phyloP scores from a whole-genome alignment of 2,329 filamentous ascomycete species.

The Penicillium sp. region DNA sequence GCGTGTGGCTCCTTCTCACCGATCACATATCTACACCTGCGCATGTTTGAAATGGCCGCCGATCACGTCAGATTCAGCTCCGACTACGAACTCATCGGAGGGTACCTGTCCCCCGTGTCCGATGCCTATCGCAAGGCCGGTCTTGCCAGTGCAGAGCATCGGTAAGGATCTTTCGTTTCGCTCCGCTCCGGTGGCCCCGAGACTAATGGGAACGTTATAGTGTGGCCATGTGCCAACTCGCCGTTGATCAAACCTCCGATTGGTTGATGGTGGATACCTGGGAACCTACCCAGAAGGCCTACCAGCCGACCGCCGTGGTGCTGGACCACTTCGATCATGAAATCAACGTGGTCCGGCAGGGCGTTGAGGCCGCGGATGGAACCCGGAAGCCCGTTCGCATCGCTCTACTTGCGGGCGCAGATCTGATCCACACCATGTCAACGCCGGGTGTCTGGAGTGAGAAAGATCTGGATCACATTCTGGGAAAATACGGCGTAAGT shows the following conservation, averaged over 20 bases:
- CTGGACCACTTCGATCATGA: constrained; percentile 90
- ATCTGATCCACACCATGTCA: constrained; percentile 74
- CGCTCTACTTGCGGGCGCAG: constrained; percentile 77
- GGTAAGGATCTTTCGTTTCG: constrained; percentile 43
- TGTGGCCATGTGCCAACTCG: constrained; percentile 83
- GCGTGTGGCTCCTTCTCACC: constrained; percentile 68
- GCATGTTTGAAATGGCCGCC: constrained; percentile 86
- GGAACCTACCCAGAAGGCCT: constrained; percentile 83
- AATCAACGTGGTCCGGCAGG: constrained; percentile 77
- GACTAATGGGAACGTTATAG: constrained; percentile 34
- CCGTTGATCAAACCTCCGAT: constrained; percentile 69
- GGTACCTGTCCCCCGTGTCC: constrained; percentile 78
- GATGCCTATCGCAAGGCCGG: constrained; percentile 80
- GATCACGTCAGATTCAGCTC: constrained; percentile 76
- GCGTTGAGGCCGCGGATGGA: constrained; percentile 70
- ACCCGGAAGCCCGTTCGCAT: constrained; percentile 69
- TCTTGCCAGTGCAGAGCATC: constrained; percentile 70
- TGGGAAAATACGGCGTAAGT: constrained; percentile 71
- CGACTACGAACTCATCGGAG: constrained; percentile 81
- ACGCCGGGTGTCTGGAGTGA: constrained; percentile 75
- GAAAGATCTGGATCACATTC: constrained; percentile 83
- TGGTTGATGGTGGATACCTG: constrained; percentile 88
- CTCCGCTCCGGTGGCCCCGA: neutral
- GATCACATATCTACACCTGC: constrained; percentile 59
- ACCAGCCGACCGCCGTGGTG: constrained; percentile 85